A percentile compares a stretch with the other conserved stretches of the same genome.
These are phyloP conservation scores for Vitis labrusca DNA, from an alignment of 164 flowering plant genomes.

Conservation along the genomic window DNA sequence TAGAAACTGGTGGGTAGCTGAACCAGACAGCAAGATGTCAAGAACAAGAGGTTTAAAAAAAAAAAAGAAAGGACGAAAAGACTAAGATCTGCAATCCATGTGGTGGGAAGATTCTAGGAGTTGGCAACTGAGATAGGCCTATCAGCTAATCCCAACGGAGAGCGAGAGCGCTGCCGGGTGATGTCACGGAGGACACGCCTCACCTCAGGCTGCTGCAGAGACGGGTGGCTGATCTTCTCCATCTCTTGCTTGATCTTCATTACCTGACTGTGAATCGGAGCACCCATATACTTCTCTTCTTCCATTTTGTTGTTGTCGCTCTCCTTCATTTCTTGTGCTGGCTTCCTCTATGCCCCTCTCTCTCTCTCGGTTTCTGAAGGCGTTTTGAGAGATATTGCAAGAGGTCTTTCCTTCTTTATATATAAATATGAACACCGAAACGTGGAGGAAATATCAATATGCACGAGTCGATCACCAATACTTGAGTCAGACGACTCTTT, in stretches of 20 bases:
- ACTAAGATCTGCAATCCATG: background rate
- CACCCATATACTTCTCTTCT: slow-evolving; percentile 17
- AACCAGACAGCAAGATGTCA: too few species aligned
- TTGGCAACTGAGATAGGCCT: slow-evolving; percentile 56
- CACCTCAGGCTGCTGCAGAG: slow-evolving; percentile 36
- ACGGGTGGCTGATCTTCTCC: slow-evolving; percentile 52
- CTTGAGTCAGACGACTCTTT: too few species aligned
- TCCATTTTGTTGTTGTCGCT: slow-evolving; percentile 15
- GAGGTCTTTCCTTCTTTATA: too few species aligned
- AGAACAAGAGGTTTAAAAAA: background rate
- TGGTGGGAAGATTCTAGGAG: slow-evolving; percentile 4
- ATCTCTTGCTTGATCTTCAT: slow-evolving; percentile 58
- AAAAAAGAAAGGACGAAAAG: background rate
- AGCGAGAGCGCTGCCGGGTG: slow-evolving; percentile 41
- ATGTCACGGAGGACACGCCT: slow-evolving; percentile 38
- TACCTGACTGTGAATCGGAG: slow-evolving; percentile 69
- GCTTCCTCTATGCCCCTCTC: too few species aligned
- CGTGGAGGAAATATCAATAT: too few species aligned
- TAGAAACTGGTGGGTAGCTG: too few species aligned
- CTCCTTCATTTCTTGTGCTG: slow-evolving; percentile 12
- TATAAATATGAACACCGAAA: too few species aligned
- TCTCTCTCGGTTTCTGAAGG: too few species aligned
- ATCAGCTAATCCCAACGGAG: slow-evolving; percentile 56
- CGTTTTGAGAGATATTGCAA: too few species aligned
- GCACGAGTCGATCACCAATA: too few species aligned